Conservation (phyloP, 257 asterid genomes). For the Mitragyna speciosa region DNA sequence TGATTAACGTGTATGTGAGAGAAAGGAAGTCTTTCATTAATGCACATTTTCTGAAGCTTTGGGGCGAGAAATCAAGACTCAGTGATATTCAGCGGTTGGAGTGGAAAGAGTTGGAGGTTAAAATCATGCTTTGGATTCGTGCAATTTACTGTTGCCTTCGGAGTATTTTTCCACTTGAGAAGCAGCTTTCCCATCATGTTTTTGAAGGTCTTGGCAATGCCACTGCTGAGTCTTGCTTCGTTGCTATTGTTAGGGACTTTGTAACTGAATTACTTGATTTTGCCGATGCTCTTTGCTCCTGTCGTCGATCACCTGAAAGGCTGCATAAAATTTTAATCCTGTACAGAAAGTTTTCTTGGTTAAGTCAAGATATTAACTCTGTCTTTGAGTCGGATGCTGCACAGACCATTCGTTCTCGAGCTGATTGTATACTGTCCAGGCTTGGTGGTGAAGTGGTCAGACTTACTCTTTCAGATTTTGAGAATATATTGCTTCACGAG, state of each 20-base stretch:
- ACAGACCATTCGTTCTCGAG: slow-evolving; percentile 33
- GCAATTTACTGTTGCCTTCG: slow-evolving; percentile 37
- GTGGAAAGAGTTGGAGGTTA: slow-evolving; percentile 45
- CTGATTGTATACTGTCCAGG: slow-evolving; percentile 36
- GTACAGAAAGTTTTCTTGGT: slow-evolving; percentile 38
- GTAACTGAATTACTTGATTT: slow-evolving; percentile 44
- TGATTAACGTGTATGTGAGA: slow-evolving; percentile 36
- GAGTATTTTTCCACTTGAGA: slow-evolving; percentile 40
- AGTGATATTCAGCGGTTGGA: slow-evolving; percentile 45
- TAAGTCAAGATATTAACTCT: slow-evolving; percentile 40
- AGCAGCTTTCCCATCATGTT: slow-evolving; percentile 39
- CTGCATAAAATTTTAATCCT: slow-evolving; percentile 45
- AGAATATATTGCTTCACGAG: slow-evolving; percentile 41
- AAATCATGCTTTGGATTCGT: slow-evolving; percentile 48
- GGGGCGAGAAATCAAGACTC: slow-evolving; percentile 41
- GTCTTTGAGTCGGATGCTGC: slow-evolving; percentile 40
- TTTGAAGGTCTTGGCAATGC: slow-evolving; percentile 36
- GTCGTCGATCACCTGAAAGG: slow-evolving; percentile 44
- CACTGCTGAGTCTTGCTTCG: slow-evolving; percentile 38
- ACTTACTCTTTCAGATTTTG: slow-evolving; percentile 46
- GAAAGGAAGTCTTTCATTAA: slow-evolving; percentile 42
- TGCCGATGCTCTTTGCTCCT: slow-evolving; percentile 47
- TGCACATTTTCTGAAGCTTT: slow-evolving; percentile 33
- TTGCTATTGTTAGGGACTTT: slow-evolving; percentile 40
- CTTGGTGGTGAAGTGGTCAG: slow-evolving; percentile 42